Percentiles rank a stretch among this genome's conserved stretches.
Conservation (phyloP, 179 eudicot genomes). For the Silene vulgaris region DNA sequence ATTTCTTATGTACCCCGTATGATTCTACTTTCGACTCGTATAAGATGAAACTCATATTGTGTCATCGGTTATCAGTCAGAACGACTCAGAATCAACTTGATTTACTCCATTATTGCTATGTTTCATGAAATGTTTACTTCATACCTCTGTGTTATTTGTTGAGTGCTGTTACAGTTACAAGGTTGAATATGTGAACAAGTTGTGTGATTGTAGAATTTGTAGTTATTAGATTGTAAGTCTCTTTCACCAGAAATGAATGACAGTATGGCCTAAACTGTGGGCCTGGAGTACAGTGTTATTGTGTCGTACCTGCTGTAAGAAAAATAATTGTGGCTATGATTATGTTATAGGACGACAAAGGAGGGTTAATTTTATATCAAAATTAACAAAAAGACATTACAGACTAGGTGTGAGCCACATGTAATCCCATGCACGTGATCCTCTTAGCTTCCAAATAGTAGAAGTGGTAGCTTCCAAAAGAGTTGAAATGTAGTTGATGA, state of each 20-base stretch:
- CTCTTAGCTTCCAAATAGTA: slow-evolving; percentile 4
- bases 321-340: slow-evolving; percentile 8
- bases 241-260: slow-evolving; percentile 7
- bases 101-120: no score
- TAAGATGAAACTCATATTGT: neutral
- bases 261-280: slow-evolving; percentile 15
- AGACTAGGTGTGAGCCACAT: slow-evolving; percentile 14
- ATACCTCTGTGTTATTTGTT: neutral
- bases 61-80: no score
- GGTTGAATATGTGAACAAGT: neutral
- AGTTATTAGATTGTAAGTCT: slow-evolving; percentile 3
- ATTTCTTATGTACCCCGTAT: neutral
- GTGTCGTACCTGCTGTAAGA: slow-evolving; percentile 4
- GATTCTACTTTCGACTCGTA: neutral
- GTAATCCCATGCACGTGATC: slow-evolving; percentile 13
- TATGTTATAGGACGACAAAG: neutral
- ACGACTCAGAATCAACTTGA: no score
- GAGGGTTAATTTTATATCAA: neutral
- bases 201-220: slow-evolving; percentile 4
- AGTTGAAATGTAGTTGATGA: slow-evolving; percentile 13
- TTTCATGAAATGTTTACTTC: neutral
- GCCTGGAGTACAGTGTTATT: neutral
- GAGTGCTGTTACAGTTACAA: neutral
- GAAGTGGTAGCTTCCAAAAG: neutral
- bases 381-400: neutral